phyloP scores from a whole-genome alignment of 2,329 filamentous ascomycete genomes.

The Plectosphaerella sp. region DNA sequence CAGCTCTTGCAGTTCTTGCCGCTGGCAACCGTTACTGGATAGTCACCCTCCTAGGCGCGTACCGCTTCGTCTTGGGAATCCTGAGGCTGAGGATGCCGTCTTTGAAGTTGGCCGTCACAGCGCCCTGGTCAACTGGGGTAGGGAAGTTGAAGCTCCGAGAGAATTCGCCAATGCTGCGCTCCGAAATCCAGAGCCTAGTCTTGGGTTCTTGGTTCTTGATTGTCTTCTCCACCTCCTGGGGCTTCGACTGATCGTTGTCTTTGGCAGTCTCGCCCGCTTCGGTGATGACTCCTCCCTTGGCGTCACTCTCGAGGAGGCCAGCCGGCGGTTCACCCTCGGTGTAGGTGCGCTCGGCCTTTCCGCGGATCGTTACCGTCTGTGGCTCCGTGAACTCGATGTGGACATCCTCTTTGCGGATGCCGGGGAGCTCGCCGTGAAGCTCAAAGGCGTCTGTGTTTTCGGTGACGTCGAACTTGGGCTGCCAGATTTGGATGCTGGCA shows the following conservation, averaged over 20 bases:
- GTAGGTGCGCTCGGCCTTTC: slow-evolving; percentile 62
- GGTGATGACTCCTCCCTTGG: slow-evolving; percentile 28
- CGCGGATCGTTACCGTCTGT: slow-evolving; percentile 67
- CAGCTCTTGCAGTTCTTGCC: too few species aligned
- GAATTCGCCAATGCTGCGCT: slow-evolving; percentile 64
- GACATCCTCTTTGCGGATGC: slow-evolving; percentile 69
- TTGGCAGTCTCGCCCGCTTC: slow-evolving; percentile 25
- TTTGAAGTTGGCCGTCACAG: slow-evolving; percentile 56
- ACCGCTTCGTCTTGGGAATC: neutral
- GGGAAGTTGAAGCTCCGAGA: slow-evolving; percentile 65
- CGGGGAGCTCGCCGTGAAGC: slow-evolving; percentile 76
- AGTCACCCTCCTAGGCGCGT: neutral
- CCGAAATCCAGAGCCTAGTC: slow-evolving; percentile 64
- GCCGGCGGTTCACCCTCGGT: slow-evolving; percentile 49
- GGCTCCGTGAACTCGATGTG: slow-evolving; percentile 75
- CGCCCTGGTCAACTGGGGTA: slow-evolving; percentile 54
- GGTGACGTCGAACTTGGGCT: slow-evolving; percentile 73
- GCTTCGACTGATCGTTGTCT: neutral
- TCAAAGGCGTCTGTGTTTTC: slow-evolving; percentile 67
- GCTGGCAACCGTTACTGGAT: neutral
- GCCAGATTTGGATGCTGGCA: slow-evolving; percentile 48
- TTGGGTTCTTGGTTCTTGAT: slow-evolving; percentile 27
- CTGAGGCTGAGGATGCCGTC: slow-evolving; percentile 57
- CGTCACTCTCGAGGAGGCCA: slow-evolving; percentile 40
- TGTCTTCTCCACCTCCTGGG: neutral